These are phyloP conservation scores for Atkinsonella hypoxylon DNA, from an alignment of 2,329 filamentous ascomycete species.

Conservation along the genomic window DNA sequence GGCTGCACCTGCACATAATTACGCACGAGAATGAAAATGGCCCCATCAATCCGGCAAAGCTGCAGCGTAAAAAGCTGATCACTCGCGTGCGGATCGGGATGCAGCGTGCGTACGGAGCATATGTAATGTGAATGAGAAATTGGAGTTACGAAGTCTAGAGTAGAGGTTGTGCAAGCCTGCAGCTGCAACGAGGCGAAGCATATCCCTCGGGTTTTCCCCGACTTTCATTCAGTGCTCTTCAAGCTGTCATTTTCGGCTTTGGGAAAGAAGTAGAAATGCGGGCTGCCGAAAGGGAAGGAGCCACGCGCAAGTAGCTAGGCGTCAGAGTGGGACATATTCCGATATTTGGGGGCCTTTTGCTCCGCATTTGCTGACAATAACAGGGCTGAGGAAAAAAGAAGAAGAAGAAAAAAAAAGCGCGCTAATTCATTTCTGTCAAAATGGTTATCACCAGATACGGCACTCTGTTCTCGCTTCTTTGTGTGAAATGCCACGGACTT, in stretches of 20 bases:
- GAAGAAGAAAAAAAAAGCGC: not conserved
- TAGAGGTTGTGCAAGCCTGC: no score
- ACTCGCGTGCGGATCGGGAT: no score
- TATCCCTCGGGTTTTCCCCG: no score
- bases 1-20: not conserved
- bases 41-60: not conserved
- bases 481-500: not conserved
- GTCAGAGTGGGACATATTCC: not conserved
- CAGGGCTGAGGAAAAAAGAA: not conserved
- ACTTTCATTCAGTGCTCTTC: no score
- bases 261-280: not conserved
- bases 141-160: no score
- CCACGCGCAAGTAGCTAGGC: not conserved
- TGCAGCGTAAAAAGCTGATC: not conserved
- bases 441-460: not conserved
- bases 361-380: not conserved
- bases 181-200: no score
- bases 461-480: not conserved
- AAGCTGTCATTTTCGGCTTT: no score
- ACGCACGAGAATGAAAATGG: not conserved
- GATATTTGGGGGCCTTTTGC: no score
- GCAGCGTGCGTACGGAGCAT: no score
- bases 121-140: no score
- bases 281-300: not conserved
- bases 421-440: not conserved